phyloP scores from a whole-genome alignment of 176 grass and related monocot species.

The Carex pumila region DNA sequence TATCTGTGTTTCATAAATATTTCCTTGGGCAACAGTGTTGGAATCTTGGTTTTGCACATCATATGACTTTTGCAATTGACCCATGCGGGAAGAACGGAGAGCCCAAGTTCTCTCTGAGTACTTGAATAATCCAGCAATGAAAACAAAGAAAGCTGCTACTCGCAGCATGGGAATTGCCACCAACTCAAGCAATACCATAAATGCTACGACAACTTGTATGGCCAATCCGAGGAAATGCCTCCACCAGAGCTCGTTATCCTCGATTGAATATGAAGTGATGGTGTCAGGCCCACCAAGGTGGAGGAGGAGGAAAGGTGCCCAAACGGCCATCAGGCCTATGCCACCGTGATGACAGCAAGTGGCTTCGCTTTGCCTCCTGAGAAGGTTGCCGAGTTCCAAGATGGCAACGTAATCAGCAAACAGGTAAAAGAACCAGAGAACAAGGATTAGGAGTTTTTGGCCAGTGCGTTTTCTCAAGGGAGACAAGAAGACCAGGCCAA shows the following conservation, averaged over 20 bases:
- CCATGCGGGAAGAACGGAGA: slow-evolving; percentile 8
- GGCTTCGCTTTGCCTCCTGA: neutral
- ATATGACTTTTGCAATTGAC: slow-evolving; percentile 19
- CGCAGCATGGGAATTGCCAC: neutral
- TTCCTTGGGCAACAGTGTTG: neutral
- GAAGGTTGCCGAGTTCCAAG: slow-evolving; percentile 27
- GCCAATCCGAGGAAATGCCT: slow-evolving; percentile 19
- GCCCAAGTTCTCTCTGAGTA: slow-evolving; percentile 16
- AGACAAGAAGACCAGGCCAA: no score
- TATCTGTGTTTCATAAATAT: neutral
- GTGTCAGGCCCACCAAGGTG: slow-evolving; percentile 32
- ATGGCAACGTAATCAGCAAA: slow-evolving; percentile 4
- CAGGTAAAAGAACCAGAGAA: slow-evolving; percentile 28
- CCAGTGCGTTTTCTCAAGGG: neutral
- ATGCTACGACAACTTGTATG: neutral
- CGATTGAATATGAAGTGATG: slow-evolving; percentile 28
- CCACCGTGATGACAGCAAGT: no score
- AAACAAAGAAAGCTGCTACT: neutral
- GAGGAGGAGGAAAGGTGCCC: slow-evolving; percentile 32
- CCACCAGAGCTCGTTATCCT: slow-evolving; percentile 38
- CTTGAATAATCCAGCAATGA: slow-evolving; percentile 16
- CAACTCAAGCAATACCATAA: neutral
- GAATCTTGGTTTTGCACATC: neutral
- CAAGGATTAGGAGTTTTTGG: neutral
- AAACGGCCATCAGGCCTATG: neutral